Percentiles rank a stretch among this genome's conserved stretches.
These are phyloP conservation scores for Boletus barrowsii DNA, from an alignment of 768 basidiomycete species.

Conservation along the genomic window DNA sequence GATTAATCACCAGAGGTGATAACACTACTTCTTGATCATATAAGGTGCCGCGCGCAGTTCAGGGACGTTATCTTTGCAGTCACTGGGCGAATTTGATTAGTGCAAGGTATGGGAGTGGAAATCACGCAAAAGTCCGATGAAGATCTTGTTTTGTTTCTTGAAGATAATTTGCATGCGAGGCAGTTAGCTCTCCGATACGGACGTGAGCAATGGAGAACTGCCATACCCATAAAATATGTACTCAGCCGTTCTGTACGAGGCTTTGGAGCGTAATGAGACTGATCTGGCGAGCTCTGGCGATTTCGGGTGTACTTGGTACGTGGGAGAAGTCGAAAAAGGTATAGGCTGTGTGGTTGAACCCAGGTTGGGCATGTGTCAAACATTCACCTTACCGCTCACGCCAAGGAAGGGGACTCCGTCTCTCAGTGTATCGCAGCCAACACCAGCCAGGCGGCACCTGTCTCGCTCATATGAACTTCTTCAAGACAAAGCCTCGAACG, in stretches of 20 bases:
- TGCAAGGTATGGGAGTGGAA: no score
- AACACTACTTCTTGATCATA: background rate
- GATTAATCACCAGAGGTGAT: no score
- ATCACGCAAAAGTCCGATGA: no score
- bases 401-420: constrained; percentile 1
- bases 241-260: background rate
- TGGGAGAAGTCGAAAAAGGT: constrained; percentile 9
- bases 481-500: constrained; percentile 86
- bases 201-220: background rate
- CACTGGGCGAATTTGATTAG: no score
- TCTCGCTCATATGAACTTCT: constrained; percentile 70
- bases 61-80: no score
- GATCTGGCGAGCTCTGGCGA: constrained; percentile 4
- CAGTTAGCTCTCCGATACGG: no score
- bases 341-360: constrained; percentile 12
- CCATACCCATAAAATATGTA: background rate
- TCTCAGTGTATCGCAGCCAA: background rate
- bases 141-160: no score
- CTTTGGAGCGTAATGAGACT: background rate
- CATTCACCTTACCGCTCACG: background rate
- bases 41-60: background rate
- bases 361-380: constrained; percentile 17
- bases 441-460: background rate
- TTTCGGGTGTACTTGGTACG: background rate
- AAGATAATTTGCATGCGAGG: no score